Conservation (phyloP, 306 rosid genomes). For the Acacia melanoxylon region DNA sequence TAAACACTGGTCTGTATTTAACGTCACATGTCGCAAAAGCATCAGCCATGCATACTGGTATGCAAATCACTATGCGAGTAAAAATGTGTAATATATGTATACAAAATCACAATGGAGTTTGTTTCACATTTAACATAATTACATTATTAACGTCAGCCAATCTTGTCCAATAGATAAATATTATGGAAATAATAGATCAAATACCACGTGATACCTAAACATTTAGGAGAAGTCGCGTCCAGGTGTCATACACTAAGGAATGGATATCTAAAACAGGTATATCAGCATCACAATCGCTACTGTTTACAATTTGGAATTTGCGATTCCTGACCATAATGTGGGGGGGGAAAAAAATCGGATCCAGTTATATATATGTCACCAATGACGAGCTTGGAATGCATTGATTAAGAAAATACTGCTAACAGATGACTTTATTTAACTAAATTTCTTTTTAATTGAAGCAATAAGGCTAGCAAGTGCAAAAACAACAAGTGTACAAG, state of each 20-base stretch:
- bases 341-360: not conserved
- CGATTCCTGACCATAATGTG: not conserved
- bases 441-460: not conserved
- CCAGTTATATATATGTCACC: not conserved
- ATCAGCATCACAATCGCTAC: not conserved
- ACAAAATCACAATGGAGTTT: not conserved
- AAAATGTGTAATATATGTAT: not conserved
- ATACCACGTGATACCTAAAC: not conserved
- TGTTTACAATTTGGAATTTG: not conserved
- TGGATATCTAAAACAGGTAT: not conserved
- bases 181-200: not conserved
- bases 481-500: not conserved
- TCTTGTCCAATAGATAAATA: not conserved
- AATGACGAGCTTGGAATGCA: not conserved
- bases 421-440: not conserved
- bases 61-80: not conserved
- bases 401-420: not conserved
- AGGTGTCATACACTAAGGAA: not conserved
- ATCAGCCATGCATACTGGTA: not conserved
- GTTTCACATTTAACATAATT: not conserved
- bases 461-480: constrained; percentile 7
- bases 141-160: not conserved
- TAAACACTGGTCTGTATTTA: not conserved
- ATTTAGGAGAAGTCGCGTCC: not conserved
- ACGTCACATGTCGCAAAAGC: not conserved